Evolutionary conservation across 352 stramenopile species (phyloP).

Genomic region (Pythium sp.): DNA sequence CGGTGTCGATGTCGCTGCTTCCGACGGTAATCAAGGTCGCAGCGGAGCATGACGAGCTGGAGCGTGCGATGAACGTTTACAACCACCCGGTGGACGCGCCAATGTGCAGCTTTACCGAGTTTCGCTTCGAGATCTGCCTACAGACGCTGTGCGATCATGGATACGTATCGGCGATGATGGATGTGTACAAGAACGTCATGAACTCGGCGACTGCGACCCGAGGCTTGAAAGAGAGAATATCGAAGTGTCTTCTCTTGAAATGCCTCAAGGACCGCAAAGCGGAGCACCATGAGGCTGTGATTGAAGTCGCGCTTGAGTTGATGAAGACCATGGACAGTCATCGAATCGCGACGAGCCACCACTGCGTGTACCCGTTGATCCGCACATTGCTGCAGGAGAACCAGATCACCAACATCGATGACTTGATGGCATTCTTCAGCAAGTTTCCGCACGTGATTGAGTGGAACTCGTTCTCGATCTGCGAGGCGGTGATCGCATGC

Average conservation of each 20-base stretch:
- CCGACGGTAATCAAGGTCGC: constrained; percentile 60
- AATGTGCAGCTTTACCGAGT: constrained; percentile 50
- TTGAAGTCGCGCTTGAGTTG: constrained; percentile 24
- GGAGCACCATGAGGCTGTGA: constrained; percentile 24
- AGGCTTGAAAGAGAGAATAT: constrained; percentile 52
- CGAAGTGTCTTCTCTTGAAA: constrained; percentile 59
- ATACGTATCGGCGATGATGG: constrained; percentile 47
- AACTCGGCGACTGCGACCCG: constrained; percentile 29
- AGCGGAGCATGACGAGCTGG: constrained; percentile 44
- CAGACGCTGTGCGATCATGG: constrained; percentile 49
- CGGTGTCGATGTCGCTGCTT: constrained; percentile 48
- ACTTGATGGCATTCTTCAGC: constrained; percentile 47
- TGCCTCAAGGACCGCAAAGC: constrained; percentile 37
- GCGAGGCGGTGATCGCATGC: constrained; percentile 57
- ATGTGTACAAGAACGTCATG: constrained; percentile 55
- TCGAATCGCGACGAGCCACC: constrained; percentile 44
- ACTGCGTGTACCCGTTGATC: constrained; percentile 45
- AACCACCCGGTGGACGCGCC: constrained; percentile 29
- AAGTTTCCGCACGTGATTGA: constrained; percentile 46
- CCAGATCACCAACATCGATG: constrained; percentile 29
- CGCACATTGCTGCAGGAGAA: constrained; percentile 31
- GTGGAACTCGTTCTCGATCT: constrained; percentile 66
- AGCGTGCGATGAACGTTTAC: constrained; percentile 70
- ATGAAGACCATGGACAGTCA: constrained; percentile 62
- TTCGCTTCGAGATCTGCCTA: constrained; percentile 67